Base-by-base conservation (phyloP, 2,329 filamentous ascomycete species). In the Sclerotinia minor region DNA sequence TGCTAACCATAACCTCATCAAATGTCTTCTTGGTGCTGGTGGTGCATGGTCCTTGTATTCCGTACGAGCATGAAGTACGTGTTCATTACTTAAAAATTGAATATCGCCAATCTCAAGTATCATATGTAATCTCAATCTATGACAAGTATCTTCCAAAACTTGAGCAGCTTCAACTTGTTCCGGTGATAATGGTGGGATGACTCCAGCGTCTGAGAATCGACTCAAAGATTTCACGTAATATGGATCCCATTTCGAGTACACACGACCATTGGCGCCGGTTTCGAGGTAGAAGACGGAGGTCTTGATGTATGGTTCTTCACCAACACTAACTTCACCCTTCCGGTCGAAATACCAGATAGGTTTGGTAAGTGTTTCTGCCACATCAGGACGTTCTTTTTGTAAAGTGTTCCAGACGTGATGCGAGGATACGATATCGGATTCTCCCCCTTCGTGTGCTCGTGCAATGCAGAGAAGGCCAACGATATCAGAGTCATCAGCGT, bases 291-390 rank as follows among this genome's bases (percentile, higher is more conserved):
- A 86, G 24, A 96, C 86, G 17, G 86, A 84, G 44, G 89, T 87
- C 54, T 84, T 83, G 73, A 92, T 91, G 79, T 88, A 96, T 68
- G 88, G 87, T 66, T 94, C 86, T 78, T 96, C 84, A 17, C 91
- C 92, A 19, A 83, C 80, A 29, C 87, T 91, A 1, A 86, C 87
- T 81, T 96, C 92, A 15, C 92, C 92, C 81, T 96, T 96, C 66
- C 92, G 89, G 79, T 96, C 92, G 78, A 96, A 94, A 81, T 96
- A 95, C 92, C 92, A 96, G 71, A 92, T 87, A 0, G 92, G 92
- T 77, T 89, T 80, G 1, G 90, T 89, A 65, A 96, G 82, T 7
- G 88, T 83, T 77, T 91, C 87, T 0, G 92, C 89, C 1, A 96
- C 89, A 74, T 94, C 92, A 0, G 92, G 92, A 32, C 91, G 84